Base-by-base conservation (phyloP, 2,329 filamentous ascomycete genomes). In the Fusarium luffae region DNA sequence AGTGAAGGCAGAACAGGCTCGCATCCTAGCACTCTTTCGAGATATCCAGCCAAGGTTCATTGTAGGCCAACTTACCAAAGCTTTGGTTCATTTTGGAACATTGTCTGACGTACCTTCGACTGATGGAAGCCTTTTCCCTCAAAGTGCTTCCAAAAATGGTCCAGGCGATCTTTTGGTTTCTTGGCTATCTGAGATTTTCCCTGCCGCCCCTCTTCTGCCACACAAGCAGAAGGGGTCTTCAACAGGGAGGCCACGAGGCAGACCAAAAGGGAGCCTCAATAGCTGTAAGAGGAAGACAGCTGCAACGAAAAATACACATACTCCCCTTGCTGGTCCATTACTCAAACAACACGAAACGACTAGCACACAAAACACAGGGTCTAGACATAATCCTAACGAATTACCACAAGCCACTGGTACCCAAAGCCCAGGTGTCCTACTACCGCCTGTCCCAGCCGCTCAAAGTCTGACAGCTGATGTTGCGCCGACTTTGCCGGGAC, bases 111-210 rank as follows among this genome's bases (percentile, higher is more conserved):
- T 84, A 7, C 85, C 85, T 10, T 83, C 85, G 8, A 83, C 86
- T n/a, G 82, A 83, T 1, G 77, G 82, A 28, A 81, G 85, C 67
- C 79, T 77, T 4, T 90, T 90, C 54, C 88, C 88, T 3, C 79
- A 82, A 27, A 90, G 88, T 69, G 84, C 82, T 12, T 81, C 84
- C 48, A 82, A 82, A 14, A 89, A 89, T 73, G 88, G 88, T 5
- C 79, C 84, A 2, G 89, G 88, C 3, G 83, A 84, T 21, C 78
- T 88, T 13, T 87, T 90, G 62, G 82, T 91, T 30, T 85, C 86
- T 21, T 90, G 88, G 88, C 78, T 90, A 46, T 81, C 86, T 14
- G 88, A 90, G 72, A 88, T 91, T 56, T 91, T 90, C 64, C 88
- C 88, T 19, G 81, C 79, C 37, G 59, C 76, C 78, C 59, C 75